Conservation (phyloP, 129 eudicot species). For the Tagetes erecta region DNA sequence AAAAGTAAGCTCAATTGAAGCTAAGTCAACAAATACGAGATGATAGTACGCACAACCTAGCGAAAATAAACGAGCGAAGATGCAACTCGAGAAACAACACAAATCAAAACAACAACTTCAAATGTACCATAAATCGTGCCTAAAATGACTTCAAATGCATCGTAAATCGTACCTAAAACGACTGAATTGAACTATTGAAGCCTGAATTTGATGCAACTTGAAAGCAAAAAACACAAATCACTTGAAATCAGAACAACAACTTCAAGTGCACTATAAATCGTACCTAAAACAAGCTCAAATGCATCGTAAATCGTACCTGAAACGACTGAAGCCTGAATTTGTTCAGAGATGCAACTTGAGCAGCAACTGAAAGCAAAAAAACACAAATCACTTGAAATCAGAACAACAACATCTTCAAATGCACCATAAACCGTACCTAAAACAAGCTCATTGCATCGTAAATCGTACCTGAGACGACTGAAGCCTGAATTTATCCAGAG, state of each 20-base stretch:
- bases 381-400: not conserved
- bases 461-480: not conserved
- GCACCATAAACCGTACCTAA: not conserved
- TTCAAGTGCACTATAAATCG: too few species aligned
- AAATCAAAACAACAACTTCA: slow-evolving; percentile 1
- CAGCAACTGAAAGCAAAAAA: slow-evolving; percentile 9
- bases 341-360: not conserved
- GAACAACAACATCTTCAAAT: not conserved
- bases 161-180: too few species aligned
- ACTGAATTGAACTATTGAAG: too few species aligned
- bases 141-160: not conserved
- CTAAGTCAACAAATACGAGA: slow-evolving; percentile 11
- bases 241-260: too few species aligned
- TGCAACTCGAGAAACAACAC: slow-evolving; percentile 14
- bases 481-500: not conserved
- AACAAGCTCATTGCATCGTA: not conserved
- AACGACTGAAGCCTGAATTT: too few species aligned
- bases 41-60: not conserved
- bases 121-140: slow-evolving; percentile 6
- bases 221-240: too few species aligned
- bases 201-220: too few species aligned
- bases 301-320: slow-evolving; percentile 2
- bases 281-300: slow-evolving; percentile 1
- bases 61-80: not conserved
- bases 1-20: slow-evolving; percentile 18